These are phyloP conservation scores for Wallemia mellicola DNA, from an alignment of 1,284 basidiomycete genomes.

Conservation along the genomic window DNA sequence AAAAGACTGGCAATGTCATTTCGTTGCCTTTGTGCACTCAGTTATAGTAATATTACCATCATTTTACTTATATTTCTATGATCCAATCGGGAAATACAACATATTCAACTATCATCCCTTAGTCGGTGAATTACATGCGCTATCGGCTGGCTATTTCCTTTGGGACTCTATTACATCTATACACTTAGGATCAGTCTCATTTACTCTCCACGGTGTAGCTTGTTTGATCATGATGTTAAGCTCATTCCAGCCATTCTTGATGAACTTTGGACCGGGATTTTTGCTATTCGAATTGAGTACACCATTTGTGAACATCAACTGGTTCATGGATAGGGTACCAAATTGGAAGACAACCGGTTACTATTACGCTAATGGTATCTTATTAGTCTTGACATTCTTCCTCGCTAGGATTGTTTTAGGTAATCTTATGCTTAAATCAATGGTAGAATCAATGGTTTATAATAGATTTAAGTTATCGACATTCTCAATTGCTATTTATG, in stretches of 20 bases:
- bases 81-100: neutral
- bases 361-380: conserved; percentile 9
- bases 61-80: neutral
- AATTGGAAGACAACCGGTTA: conserved; percentile 7
- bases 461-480: neutral
- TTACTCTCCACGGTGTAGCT: neutral
- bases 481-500: neutral
- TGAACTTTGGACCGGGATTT: conserved; percentile 11
- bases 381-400: conserved; percentile 12
- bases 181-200: neutral
- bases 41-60: neutral
- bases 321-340: conserved; percentile 10
- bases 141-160: neutral
- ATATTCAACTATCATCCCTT: neutral
- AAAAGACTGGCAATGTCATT: neutral
- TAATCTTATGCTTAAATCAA: conserved; percentile 1
- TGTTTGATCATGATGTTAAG: neutral
- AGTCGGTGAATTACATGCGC: neutral
- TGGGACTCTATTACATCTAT: neutral
- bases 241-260: conserved; percentile 8
- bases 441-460: neutral
- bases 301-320: conserved; percentile 12
- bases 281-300: conserved; percentile 13
- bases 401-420: conserved; percentile 12
- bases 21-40: neutral